These are phyloP conservation scores for Blastobotrys persicus DNA, from an alignment of 1,139 yeast genomes.

Conservation along the genomic window DNA sequence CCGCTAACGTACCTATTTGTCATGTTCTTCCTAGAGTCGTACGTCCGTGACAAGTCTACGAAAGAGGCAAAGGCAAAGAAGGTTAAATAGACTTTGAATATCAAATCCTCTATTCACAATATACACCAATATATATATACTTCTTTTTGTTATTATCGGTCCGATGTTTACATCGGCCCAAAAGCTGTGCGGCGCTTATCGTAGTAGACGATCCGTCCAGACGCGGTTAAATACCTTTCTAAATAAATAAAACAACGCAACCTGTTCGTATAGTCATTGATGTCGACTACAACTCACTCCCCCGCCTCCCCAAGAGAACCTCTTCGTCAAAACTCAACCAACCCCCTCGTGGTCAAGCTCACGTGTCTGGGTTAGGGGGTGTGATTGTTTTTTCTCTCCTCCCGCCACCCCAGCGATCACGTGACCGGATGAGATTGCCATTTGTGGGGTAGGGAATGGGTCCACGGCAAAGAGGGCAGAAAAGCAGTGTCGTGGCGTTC, in stretches of 20 bases:
- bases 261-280: too few relatives aligned
- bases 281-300: too few relatives aligned
- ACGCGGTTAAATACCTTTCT: too few relatives aligned
- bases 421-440: background rate
- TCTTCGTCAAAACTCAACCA: too few relatives aligned
- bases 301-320: too few relatives aligned
- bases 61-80: slow-evolving; percentile 8
- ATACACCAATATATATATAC: background rate
- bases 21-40: slow-evolving; percentile 67
- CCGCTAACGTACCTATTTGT: slow-evolving; percentile 71
- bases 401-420: background rate
- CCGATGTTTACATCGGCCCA: too few relatives aligned
- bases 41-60: slow-evolving; percentile 32
- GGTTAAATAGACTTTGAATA: slow-evolving; percentile 2
- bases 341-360: too few relatives aligned
- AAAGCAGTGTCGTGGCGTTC: background rate
- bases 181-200: too few relatives aligned
- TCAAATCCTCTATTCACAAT: background rate
- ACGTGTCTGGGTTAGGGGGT: background rate
- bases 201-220: too few relatives aligned
- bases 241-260: too few relatives aligned
- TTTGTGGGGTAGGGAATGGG: background rate
- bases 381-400: background rate
- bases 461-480: background rate
- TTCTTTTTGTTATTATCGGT: background rate